Conservation (phyloP, 495 filamentous ascomycete species). For the Tuber microsphaerosporum region DNA sequence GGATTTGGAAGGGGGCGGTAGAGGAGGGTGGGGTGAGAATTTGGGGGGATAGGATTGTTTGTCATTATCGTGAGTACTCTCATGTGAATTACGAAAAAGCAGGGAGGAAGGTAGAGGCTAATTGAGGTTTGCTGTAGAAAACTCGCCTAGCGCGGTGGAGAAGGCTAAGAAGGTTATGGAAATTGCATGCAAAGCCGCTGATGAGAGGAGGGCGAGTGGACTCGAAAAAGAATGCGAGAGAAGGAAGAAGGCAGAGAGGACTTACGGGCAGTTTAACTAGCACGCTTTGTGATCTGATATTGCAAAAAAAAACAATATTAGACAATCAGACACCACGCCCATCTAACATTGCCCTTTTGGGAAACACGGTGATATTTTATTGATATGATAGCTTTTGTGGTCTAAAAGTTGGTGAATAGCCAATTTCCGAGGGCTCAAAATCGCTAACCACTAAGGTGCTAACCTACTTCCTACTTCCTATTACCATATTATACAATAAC, state of each 20-base stretch:
- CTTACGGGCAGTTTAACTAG: neutral
- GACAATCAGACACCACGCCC: neutral
- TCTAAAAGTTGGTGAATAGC: neutral
- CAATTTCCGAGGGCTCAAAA: neutral
- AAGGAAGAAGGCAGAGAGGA: neutral
- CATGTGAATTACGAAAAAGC: neutral
- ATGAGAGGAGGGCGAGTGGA: slow-evolving; percentile 8
- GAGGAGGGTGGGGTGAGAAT: slow-evolving; percentile 52
- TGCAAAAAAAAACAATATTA: neutral
- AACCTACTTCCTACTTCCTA: neutral
- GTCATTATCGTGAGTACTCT: slow-evolving; percentile 51
- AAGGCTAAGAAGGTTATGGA: slow-evolving; percentile 49
- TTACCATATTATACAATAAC: neutral
- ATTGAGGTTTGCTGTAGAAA: slow-evolving; percentile 42
- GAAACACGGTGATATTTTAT: neutral
- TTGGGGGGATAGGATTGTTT: slow-evolving; percentile 51
- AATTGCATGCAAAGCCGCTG: slow-evolving; percentile 30
- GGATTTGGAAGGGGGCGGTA: slow-evolving; percentile 49
- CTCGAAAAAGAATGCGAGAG: neutral
- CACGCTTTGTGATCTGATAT: neutral
- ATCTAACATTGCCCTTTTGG: neutral
- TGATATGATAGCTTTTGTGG: neutral
- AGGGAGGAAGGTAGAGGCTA: neutral
- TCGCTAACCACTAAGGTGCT: neutral
- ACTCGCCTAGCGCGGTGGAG: slow-evolving; percentile 50